These are phyloP conservation scores for Fusarium solani-melongenae DNA, from an alignment of 2,329 filamentous ascomycete species.

Conservation along the genomic window DNA sequence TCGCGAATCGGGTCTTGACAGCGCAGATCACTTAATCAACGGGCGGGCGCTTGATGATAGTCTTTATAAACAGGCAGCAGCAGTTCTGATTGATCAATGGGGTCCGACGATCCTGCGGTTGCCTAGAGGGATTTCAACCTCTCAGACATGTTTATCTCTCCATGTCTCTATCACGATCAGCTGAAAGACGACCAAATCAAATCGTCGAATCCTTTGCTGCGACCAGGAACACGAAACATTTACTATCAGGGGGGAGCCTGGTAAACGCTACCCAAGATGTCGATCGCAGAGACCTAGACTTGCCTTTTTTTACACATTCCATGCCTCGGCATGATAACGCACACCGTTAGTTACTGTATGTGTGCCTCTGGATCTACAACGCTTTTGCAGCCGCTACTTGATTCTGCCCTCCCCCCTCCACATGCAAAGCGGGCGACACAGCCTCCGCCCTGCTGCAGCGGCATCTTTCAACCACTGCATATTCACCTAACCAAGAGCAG, in stretches of 20 bases:
- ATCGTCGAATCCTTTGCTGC: background rate
- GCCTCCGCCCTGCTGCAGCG: slow-evolving; percentile 29
- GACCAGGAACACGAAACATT: background rate
- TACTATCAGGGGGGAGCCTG: background rate
- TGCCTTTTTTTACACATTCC: background rate
- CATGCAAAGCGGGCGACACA: slow-evolving; percentile 1
- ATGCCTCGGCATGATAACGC: background rate
- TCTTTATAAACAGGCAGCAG: background rate
- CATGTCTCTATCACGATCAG: background rate
- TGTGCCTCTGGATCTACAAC: background rate
- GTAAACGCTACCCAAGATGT: background rate
- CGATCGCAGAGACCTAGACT: background rate
- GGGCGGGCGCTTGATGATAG: background rate
- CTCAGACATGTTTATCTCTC: background rate
- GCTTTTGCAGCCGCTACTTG: background rate
- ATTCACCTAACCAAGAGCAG: background rate
- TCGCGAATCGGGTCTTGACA: slow-evolving; percentile 18
- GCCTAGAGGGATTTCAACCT: background rate
- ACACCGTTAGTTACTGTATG: background rate
- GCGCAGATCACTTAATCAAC: slow-evolving; percentile 22
- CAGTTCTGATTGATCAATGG: background rate
- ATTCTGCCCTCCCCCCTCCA: background rate
- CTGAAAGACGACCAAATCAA: background rate
- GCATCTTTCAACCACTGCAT: slow-evolving; percentile 1
- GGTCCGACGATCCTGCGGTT: background rate